Evolutionary conservation across 2,329 filamentous ascomycete genomes (phyloP).

Genomic region (Pseudonectria buxi): DNA sequence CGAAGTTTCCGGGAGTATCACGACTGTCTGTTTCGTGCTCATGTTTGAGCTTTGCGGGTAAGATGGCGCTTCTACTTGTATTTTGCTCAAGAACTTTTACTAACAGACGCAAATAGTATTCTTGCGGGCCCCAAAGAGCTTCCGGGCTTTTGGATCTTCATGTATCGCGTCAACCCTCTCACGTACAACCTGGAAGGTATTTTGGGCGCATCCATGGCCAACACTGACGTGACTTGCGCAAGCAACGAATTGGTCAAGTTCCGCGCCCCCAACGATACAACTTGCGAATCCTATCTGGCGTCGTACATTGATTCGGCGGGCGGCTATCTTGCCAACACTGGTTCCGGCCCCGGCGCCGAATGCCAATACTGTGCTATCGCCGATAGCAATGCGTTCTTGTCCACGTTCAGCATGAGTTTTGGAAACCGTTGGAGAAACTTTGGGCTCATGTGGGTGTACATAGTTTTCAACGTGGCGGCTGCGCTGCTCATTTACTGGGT

Average conservation of each 20-base stretch:
- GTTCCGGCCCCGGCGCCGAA: conserved; percentile 9
- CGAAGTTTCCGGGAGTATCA: conserved; percentile 58
- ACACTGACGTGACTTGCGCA: conserved; percentile 53
- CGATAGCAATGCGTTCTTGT: conserved; percentile 34
- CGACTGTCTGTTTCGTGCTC: conserved; percentile 58
- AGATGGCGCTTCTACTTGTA: conserved; percentile 22
- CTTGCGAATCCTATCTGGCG: conserved; percentile 50
- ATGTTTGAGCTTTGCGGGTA: conserved; percentile 60
- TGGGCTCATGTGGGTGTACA: conserved; percentile 47
- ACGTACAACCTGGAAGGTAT: conserved; percentile 67
- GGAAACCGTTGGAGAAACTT: conserved; percentile 49
- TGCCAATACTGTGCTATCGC: conserved; percentile 41
- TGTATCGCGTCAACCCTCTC: conserved; percentile 68
- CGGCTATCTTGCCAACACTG: conserved; percentile 35
- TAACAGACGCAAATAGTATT: conserved; percentile 39
- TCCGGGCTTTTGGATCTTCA: conserved; percentile 72
- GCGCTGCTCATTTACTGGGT: conserved; percentile 46
- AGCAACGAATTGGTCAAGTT: conserved; percentile 58
- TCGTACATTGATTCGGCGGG: conserved; percentile 37
- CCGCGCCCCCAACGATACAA: conserved; percentile 45
- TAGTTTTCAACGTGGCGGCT: conserved; percentile 43
- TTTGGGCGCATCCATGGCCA: conserved; percentile 56
- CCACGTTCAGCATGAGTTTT: conserved; percentile 37
- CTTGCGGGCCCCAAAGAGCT: conserved; percentile 53
- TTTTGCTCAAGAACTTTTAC: not conserved